Evolutionary conservation across 768 basidiomycete genomes (phyloP).

Genomic region (Lactarius sanguifluus): DNA sequence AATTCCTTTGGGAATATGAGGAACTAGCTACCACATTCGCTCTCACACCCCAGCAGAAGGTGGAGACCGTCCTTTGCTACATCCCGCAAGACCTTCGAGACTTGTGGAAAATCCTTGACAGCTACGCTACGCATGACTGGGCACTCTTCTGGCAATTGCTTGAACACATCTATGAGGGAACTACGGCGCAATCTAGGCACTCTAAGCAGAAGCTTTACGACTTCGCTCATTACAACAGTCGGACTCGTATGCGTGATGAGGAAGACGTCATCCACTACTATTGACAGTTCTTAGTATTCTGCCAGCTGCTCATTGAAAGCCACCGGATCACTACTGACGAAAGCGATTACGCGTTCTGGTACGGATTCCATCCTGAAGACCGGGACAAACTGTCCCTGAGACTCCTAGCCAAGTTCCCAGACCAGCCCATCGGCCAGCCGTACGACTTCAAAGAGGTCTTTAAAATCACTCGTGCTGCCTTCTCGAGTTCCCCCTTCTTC

Average conservation of each 20-base stretch:
- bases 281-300: not conserved
- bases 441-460: too few relatives aligned
- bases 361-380: too few relatives aligned
- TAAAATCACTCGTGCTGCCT: too few relatives aligned
- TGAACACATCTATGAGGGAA: not conserved
- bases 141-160: not conserved
- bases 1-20: not conserved
- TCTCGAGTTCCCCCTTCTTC: too few relatives aligned
- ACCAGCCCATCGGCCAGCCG: too few relatives aligned
- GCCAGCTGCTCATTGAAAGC: not conserved
- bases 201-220: not conserved
- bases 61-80: not conserved
- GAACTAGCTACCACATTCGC: not conserved
- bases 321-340: not conserved
- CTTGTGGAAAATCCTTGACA: not conserved
- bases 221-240: not conserved
- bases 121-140: not conserved
- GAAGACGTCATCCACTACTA: not conserved
- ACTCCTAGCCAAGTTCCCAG: too few relatives aligned
- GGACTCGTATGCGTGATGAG: not conserved
- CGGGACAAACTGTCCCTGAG: too few relatives aligned
- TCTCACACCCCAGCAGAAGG: not conserved
- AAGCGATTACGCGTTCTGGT: too few relatives aligned
- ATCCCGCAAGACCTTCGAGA: not conserved
- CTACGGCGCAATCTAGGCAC: not conserved